Conservation (phyloP, 768 basidiomycete genomes). For the Hypsizygus marmoreus region DNA sequence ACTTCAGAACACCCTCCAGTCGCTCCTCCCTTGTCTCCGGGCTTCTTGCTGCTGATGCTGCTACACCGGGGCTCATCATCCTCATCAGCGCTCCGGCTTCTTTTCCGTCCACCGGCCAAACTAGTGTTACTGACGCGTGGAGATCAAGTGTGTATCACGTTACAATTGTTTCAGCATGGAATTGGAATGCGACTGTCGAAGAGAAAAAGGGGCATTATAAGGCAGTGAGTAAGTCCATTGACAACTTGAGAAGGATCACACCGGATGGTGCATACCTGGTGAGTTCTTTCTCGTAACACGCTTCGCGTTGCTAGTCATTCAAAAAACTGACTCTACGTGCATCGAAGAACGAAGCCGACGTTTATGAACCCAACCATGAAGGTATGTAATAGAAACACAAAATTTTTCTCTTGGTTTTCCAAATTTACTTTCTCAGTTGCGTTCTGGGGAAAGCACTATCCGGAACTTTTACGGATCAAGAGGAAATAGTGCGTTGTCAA, state of each 20-base stretch:
- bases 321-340: not conserved
- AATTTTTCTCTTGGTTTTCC: not conserved
- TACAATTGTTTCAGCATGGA: constrained; percentile 45
- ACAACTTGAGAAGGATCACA: constrained; percentile 41
- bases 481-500: constrained; percentile 45
- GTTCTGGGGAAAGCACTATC: constrained; percentile 49
- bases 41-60: constrained; percentile 35
- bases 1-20: constrained; percentile 33
- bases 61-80: constrained; percentile 42
- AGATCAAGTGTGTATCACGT: constrained; percentile 46
- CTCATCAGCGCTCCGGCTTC: constrained; percentile 42
- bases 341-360: constrained; percentile 48
- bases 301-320: not conserved
- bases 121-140: constrained; percentile 49
- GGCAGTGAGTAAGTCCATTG: constrained; percentile 37
- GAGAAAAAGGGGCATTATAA: constrained; percentile 37
- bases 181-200: constrained; percentile 42
- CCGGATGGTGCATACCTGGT: constrained; percentile 49
- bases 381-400: constrained; percentile 21
- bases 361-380: constrained; percentile 47
- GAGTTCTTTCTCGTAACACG: constrained; percentile 13
- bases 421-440: constrained; percentile 22
- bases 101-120: constrained; percentile 32
- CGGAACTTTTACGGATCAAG: constrained; percentile 41
- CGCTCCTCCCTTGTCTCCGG: constrained; percentile 35